Evolutionary conservation across 345 rosid genomes (phyloP).

Genomic region (Populus euphratica): DNA sequence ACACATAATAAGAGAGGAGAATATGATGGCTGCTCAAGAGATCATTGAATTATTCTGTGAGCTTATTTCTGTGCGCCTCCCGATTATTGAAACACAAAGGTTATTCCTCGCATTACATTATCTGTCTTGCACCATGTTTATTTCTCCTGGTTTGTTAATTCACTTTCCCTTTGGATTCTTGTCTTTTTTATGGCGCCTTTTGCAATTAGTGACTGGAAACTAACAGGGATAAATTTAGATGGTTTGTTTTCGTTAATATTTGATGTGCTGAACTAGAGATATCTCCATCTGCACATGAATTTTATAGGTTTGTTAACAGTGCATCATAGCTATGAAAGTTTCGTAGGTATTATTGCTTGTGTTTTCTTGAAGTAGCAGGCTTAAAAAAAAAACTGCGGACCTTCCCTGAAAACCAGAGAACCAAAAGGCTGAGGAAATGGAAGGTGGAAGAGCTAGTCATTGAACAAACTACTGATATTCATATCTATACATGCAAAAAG

Average conservation of each 20-base stretch:
- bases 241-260: neutral
- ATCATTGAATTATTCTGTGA: constrained; percentile 82
- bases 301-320: constrained; percentile 1
- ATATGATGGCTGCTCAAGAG: constrained; percentile 99
- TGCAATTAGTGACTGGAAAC: neutral
- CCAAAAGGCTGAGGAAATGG: neutral
- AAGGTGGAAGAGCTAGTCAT: neutral
- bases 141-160: neutral
- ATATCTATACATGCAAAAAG: neutral
- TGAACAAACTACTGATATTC: neutral
- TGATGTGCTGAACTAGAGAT: neutral
- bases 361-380: neutral
- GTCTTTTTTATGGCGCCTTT: neutral
- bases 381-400: too few relatives aligned
- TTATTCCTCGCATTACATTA: constrained; percentile 14
- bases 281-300: neutral
- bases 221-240: neutral
- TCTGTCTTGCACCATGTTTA: constrained; percentile 3
- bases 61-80: constrained; percentile 88
- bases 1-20: constrained; percentile 92
- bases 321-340: neutral
- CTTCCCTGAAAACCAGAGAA: neutral
- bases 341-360: neutral
- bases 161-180: neutral
- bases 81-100: constrained; percentile 90